phyloP scores from a whole-genome alignment of 108 stramenopile genomes.

The Pseudonitzschia delicatissima region DNA sequence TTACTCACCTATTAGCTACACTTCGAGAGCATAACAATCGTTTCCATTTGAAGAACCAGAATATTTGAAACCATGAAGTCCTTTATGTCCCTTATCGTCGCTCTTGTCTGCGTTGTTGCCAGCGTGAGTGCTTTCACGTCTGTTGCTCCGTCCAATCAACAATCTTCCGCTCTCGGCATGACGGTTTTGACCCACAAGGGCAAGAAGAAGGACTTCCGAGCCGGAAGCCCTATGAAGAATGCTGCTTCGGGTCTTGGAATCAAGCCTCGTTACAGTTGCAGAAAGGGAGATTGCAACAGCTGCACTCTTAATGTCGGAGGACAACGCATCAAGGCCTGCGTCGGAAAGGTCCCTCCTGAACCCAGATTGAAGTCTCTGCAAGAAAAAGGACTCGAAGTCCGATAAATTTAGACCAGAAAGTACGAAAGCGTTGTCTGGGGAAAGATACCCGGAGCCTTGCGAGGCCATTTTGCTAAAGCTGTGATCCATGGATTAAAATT shows the following conservation, averaged over 20 bases:
- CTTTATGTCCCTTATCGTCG: background rate
- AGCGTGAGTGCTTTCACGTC: conserved; percentile 10
- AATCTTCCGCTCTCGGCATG: conserved; percentile 50
- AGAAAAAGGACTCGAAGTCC: conserved; percentile 80
- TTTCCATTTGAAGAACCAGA: no score
- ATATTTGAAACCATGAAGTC: background rate
- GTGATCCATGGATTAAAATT: no score
- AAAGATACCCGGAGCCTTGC: background rate
- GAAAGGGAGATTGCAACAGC: conserved; percentile 84
- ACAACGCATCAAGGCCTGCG: conserved; percentile 70
- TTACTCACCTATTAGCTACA: no score
- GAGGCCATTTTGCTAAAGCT: no score
- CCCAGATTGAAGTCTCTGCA: conserved; percentile 77
- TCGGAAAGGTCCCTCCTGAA: conserved; percentile 80
- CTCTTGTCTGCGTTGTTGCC: background rate
- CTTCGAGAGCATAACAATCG: no score
- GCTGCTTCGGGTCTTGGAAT: conserved; percentile 71
- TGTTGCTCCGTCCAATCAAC: background rate
- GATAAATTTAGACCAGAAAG: conserved; percentile 12
- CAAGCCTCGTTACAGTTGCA: conserved; percentile 80
- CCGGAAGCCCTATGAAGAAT: conserved; percentile 62
- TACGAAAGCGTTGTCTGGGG: no score
- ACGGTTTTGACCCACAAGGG: conserved; percentile 62
- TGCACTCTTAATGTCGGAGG: conserved; percentile 79
- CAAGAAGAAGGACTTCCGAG: conserved; percentile 70